Base-by-base conservation (phyloP, 2,329 filamentous ascomycete species). In the Cercospora zeae-maydis region DNA sequence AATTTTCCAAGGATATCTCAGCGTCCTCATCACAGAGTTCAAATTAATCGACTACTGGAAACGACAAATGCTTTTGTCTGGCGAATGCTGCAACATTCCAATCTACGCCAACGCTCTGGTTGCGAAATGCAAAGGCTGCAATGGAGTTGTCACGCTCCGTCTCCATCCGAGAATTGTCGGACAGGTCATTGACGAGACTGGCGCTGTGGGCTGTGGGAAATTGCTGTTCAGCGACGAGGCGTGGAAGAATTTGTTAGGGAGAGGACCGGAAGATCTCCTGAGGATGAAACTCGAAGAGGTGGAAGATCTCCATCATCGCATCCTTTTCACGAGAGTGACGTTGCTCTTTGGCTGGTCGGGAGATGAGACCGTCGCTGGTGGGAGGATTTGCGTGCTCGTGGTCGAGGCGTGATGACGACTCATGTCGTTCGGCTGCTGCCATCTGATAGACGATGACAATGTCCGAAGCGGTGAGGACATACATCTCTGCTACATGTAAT, bases 281-380 rank as follows among this genome's bases (percentile, higher is more conserved):
- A 64, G 63, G 8, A 70, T 75, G 21, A 63, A 74, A 11, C 63
- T 71, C 0, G 77, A 81, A 11, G 75, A 77, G 16, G 64, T 86
- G n/a, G 75, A 75, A 59, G 76, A 78, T 47, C 71, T 86, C 4
- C 82, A 87, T 66, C 79, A 82, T 65, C 75, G 81, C 3, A 68
- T 86, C 53, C 58, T 82, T 13, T 85, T 82, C 65, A 72, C 83
- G 54, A 78, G 84, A 14, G 68, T 85, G 8, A 84, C 81, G 14
- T 66, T 87, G 67, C 77, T 81, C 4, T 85, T 88, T 70, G 85
- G 82, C 1, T 83, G 84, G 81, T 78, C 77, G 16, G 72, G 70
- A 3, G 69, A 74, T 47, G 71, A 71, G 59, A 70, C 64, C 47
- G 69, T 67, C 34, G 71, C 71, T 37, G 73, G 72, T 19, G 72